A percentile compares a stretch with the other conserved stretches of the same genome.
These are phyloP conservation scores for Volvox carteri DNA, from an alignment of 163 green algal genomes.

Conservation along the genomic window DNA sequence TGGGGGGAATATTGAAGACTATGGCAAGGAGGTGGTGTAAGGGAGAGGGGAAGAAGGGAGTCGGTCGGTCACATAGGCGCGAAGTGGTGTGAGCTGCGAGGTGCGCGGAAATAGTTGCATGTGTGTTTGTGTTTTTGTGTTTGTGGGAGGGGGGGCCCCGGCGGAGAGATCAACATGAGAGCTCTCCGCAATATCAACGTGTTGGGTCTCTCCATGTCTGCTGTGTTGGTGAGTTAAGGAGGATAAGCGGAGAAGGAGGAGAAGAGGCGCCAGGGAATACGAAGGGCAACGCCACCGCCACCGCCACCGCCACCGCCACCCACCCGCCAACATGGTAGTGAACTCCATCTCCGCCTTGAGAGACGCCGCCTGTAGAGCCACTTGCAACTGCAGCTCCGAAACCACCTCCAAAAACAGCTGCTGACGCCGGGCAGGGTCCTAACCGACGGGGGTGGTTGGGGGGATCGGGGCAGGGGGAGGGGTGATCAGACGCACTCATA, in stretches of 20 bases:
- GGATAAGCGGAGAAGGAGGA: too few relatives aligned
- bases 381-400: slow-evolving; percentile 43
- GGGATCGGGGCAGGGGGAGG: not conserved
- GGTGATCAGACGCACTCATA: not conserved
- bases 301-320: not conserved
- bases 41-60: not conserved
- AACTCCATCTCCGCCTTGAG: slow-evolving; percentile 40
- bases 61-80: too few relatives aligned
- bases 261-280: too few relatives aligned
- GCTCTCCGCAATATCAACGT: too few relatives aligned
- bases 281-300: not conserved
- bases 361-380: slow-evolving; percentile 23
- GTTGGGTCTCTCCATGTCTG: too few relatives aligned
- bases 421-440: slow-evolving; percentile 31
- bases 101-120: too few relatives aligned
- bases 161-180: too few relatives aligned
- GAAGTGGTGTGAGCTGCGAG: too few relatives aligned
- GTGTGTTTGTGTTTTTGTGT: too few relatives aligned
- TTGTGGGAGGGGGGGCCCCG: too few relatives aligned
- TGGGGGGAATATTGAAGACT: not conserved
- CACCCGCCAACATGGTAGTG: slow-evolving; percentile 42
- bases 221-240: too few relatives aligned
- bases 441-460: not conserved
- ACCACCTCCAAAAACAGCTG: slow-evolving; percentile 61
- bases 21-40: not conserved